These are phyloP conservation scores for Neurospora cerealis DNA, from an alignment of 495 filamentous ascomycete species.

Conservation along the genomic window DNA sequence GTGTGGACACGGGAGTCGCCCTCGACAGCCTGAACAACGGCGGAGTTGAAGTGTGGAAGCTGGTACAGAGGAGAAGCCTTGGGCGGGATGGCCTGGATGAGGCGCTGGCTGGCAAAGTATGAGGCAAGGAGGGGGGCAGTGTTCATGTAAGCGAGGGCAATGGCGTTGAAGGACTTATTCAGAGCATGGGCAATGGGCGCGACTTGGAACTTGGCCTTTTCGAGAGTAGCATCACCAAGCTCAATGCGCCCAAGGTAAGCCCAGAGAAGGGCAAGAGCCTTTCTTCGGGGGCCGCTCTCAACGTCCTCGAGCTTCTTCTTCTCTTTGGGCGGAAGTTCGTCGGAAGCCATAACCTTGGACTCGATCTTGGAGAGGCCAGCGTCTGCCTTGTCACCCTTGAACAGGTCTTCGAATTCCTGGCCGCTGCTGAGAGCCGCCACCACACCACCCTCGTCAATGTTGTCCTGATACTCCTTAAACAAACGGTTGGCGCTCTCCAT, in stretches of 20 bases:
- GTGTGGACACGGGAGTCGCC: conserved; percentile 65
- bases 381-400: conserved; percentile 66
- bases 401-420: conserved; percentile 57
- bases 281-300: conserved; percentile 63
- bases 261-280: conserved; percentile 86
- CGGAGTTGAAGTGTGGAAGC: conserved; percentile 76
- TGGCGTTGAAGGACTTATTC: conserved; percentile 76
- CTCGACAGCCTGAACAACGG: conserved; percentile 65
- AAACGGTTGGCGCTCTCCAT: conserved; percentile 87
- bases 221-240: conserved; percentile 55
- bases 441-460: conserved; percentile 68
- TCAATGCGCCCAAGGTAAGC: conserved; percentile 86
- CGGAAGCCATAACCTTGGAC: conserved; percentile 56
- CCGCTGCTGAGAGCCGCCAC: conserved; percentile 72
- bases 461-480: conserved; percentile 83
- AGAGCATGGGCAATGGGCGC: conserved; percentile 77
- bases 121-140: conserved; percentile 70
- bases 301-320: conserved; percentile 56
- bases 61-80: conserved; percentile 81
- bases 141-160: conserved; percentile 79
- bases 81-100: conserved; percentile 84
- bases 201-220: conserved; percentile 67
- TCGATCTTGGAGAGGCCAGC: conserved; percentile 71
- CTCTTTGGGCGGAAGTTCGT: conserved; percentile 49
- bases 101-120: conserved; percentile 70